These are phyloP conservation scores for Aspergillus vadensis DNA, from an alignment of 2,329 filamentous ascomycete species.

Conservation along the genomic window DNA sequence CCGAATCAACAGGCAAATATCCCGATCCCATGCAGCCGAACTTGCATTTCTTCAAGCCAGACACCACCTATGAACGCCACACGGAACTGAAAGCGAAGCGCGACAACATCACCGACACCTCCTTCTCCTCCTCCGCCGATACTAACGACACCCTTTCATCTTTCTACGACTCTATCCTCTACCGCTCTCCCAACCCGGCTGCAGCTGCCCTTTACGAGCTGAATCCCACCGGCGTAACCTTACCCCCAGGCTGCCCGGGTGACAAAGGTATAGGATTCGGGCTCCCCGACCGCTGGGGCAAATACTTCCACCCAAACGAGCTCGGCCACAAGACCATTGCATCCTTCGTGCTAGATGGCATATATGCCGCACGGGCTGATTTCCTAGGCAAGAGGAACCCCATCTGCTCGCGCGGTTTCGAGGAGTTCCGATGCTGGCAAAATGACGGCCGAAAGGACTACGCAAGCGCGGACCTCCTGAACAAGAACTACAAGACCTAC, in stretches of 20 bases:
- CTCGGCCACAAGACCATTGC: slow-evolving; percentile 21
- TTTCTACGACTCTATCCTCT: neutral
- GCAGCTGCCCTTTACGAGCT: neutral
- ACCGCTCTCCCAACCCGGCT: neutral
- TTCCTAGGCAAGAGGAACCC: neutral
- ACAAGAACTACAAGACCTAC: slow-evolving; percentile 2
- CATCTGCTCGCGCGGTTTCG: neutral
- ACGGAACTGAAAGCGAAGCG: neutral
- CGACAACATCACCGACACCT: neutral
- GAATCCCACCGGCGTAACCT: neutral
- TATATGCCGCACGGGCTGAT: slow-evolving; percentile 3
- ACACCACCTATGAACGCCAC: slow-evolving; percentile 3
- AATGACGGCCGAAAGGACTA: neutral
- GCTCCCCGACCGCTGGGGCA: slow-evolving; percentile 34
- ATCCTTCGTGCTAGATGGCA: slow-evolving; percentile 10
- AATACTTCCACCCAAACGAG: slow-evolving; percentile 39
- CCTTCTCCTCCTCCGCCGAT: neutral
- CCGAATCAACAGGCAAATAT: slow-evolving; percentile 15
- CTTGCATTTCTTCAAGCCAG: slow-evolving; percentile 38
- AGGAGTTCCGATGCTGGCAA: slow-evolving; percentile 11
- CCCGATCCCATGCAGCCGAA: slow-evolving; percentile 34
- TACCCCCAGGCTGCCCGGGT: neutral
- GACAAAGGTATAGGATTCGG: slow-evolving; percentile 9
- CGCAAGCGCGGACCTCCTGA: neutral
- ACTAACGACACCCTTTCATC: neutral